These are phyloP conservation scores for Stenogyne calaminthoides DNA, from an alignment of 305 asterid species.

Conservation along the genomic window DNA sequence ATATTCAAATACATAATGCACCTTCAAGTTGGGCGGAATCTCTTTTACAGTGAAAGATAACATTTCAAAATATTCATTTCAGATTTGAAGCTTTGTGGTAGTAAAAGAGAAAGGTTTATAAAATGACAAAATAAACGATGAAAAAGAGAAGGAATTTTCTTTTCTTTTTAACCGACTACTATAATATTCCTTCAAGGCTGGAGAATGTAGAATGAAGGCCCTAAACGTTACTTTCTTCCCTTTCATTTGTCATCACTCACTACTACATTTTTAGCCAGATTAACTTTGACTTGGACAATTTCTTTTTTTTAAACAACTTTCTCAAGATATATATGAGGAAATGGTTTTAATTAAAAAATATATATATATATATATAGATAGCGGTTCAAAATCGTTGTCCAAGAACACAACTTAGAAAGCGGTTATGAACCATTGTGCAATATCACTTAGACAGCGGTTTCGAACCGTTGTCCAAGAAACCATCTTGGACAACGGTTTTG, in stretches of 20 bases:
- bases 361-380: no score
- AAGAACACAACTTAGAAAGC: no score
- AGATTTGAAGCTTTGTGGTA: constrained; percentile 28
- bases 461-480: no score
- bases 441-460: no score
- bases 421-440: no score
- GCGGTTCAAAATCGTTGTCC: no score
- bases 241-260: background rate
- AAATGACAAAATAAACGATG: constrained; percentile 21
- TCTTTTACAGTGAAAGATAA: constrained; percentile 21
- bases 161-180: constrained; percentile 35
- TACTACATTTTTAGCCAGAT: no score
- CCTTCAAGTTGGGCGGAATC: constrained; percentile 18
- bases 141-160: constrained; percentile 29
- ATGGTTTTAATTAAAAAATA: no score
- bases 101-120: constrained; percentile 23
- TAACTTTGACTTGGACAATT: no score
- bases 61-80: constrained; percentile 35
- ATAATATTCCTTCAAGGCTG: constrained; percentile 33
- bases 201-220: background rate
- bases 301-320: no score
- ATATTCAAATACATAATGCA: constrained; percentile 9
- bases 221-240: constrained; percentile 15
- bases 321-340: no score
- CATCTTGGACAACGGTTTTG: no score